Evolutionary conservation across 805 yeast species (phyloP).

Genomic region (Tetrapisispora taiwanensis): DNA sequence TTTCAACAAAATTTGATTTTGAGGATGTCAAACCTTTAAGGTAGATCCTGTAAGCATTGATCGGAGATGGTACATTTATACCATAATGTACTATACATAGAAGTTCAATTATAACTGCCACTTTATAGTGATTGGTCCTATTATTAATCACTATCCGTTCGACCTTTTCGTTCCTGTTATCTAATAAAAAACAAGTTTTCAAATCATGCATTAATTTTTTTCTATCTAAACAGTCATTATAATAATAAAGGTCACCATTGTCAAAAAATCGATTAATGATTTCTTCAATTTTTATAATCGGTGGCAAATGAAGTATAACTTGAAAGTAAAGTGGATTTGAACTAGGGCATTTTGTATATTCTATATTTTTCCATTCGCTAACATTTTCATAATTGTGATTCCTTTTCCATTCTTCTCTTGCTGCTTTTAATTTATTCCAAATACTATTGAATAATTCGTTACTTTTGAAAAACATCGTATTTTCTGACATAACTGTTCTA

Average conservation of each 20-base stretch:
- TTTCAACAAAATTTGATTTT: slow-evolving; percentile 23
- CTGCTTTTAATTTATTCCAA: slow-evolving; percentile 20
- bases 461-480: slow-evolving; percentile 13
- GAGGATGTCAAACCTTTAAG: slow-evolving; percentile 22
- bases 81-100: slow-evolving; percentile 12
- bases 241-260: slow-evolving; percentile 7
- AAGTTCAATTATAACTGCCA: slow-evolving; percentile 21
- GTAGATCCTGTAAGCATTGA: slow-evolving; percentile 14
- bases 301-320: slow-evolving; percentile 14
- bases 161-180: slow-evolving; percentile 3
- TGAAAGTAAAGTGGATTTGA: slow-evolving; percentile 5
- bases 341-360: background rate
- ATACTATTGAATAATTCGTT: slow-evolving; percentile 7
- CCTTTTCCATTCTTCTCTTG: slow-evolving; percentile 18
- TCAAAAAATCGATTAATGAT: slow-evolving; percentile 12
- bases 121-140: slow-evolving; percentile 21
- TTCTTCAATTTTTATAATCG: slow-evolving; percentile 10
- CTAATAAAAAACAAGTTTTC: slow-evolving; percentile 7
- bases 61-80: slow-evolving; percentile 10
- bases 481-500: slow-evolving; percentile 11
- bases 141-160: background rate
- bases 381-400: slow-evolving; percentile 7
- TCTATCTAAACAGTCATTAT: slow-evolving; percentile 11
- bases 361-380: slow-evolving; percentile 13
- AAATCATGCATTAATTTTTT: slow-evolving; percentile 18